Percentiles rank a stretch among this genome's conserved stretches.
These are phyloP conservation scores for Chalciporus chontae DNA, from an alignment of 768 basidiomycete species.

Conservation along the genomic window DNA sequence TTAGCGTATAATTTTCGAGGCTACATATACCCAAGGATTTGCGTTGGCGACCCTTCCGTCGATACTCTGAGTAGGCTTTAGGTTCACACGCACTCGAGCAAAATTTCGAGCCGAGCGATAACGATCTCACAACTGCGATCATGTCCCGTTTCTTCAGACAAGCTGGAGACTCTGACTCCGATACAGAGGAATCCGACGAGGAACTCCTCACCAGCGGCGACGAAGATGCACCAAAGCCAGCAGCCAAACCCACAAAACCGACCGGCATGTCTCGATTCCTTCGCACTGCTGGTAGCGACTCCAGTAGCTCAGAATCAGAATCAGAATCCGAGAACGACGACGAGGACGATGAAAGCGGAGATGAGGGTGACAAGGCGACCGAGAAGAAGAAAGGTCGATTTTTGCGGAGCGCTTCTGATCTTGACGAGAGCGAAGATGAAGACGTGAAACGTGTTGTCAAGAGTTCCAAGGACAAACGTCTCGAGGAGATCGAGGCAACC, in stretches of 20 bases:
- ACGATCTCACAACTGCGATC: slow-evolving; percentile 20
- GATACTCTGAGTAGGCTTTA: neutral
- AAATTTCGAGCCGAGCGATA: slow-evolving; percentile 25
- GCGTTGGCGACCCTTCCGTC: no score
- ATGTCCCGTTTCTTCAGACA: slow-evolving; percentile 92
- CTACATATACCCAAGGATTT: no score
- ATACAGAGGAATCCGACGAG: slow-evolving; percentile 71
- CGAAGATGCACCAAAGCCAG: slow-evolving; percentile 49
- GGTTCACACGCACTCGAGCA: slow-evolving; percentile 14
- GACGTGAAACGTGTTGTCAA: slow-evolving; percentile 67
- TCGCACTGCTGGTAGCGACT: slow-evolving; percentile 58
- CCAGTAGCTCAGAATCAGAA: slow-evolving; percentile 51
- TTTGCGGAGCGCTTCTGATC: slow-evolving; percentile 44
- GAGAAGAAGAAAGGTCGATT: slow-evolving; percentile 42
- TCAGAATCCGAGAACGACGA: slow-evolving; percentile 54
- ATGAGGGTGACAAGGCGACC: slow-evolving; percentile 26
- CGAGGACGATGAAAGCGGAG: slow-evolving; percentile 41
- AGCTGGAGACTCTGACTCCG: slow-evolving; percentile 78
- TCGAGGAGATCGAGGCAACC: slow-evolving; percentile 93
- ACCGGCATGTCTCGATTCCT: slow-evolving; percentile 73
- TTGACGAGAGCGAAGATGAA: slow-evolving; percentile 58
- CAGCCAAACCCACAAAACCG: slow-evolving; percentile 17
- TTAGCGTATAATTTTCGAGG: slow-evolving; percentile 15
- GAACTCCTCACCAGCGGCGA: slow-evolving; percentile 70
- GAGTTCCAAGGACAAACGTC: slow-evolving; percentile 86